A percentile compares a stretch with the other conserved stretches of the same genome.
phyloP scores from a whole-genome alignment of 345 rosid species.

The Sisymbrium altissimum region DNA sequence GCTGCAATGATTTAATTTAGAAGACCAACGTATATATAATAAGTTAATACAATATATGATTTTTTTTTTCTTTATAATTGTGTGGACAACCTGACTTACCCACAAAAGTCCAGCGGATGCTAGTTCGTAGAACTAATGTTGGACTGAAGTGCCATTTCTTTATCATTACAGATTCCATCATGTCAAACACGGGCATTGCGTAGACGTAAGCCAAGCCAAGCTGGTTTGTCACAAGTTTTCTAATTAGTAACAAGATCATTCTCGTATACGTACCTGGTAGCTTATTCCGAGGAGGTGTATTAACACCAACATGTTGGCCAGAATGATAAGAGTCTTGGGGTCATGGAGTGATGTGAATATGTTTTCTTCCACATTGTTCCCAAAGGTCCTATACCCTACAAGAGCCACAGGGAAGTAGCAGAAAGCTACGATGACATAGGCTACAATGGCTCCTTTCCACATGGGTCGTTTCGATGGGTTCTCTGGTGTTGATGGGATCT shows the following conservation, averaged over 20 bases:
- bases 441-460: conserved; percentile 73
- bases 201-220: no score
- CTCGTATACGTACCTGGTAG: conserved; percentile 60
- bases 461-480: conserved; percentile 74
- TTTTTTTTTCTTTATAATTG: no score
- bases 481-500: conserved; percentile 83
- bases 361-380: conserved; percentile 51
- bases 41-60: no score
- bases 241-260: not conserved
- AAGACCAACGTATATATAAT: not conserved
- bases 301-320: conserved; percentile 75
- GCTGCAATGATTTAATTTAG: conserved; percentile 27
- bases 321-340: conserved; percentile 54
- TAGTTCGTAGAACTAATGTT: conserved; percentile 32
- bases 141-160: conserved; percentile 52
- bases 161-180: conserved; percentile 56
- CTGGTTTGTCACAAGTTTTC: no score
- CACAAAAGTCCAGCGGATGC: conserved; percentile 45
- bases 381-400: conserved; percentile 49
- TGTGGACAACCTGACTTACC: conserved; percentile 34
- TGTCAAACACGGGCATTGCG: conserved; percentile 73
- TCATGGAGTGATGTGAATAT: conserved; percentile 48
- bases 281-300: conserved; percentile 76
- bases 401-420: conserved; percentile 85
- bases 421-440: conserved; percentile 63